Evolutionary conservation across 2,329 filamentous ascomycete genomes (phyloP).

Genomic region (Colletotrichum higginsianum): DNA sequence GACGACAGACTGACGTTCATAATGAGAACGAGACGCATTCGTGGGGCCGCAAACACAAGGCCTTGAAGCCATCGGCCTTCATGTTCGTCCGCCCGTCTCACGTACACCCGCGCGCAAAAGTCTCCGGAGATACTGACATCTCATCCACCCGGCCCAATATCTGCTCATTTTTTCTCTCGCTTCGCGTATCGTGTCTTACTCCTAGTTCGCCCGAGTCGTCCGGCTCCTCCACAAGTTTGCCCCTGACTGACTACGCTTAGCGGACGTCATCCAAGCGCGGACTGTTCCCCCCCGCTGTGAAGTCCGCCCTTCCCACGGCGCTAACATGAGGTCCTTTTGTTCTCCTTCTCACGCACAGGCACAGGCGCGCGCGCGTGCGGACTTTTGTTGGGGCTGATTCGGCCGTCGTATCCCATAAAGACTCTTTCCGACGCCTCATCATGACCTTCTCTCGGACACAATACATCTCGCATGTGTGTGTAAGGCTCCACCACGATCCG

Average conservation of each 20-base stretch:
- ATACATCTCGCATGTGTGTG: no score
- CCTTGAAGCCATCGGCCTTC: no score
- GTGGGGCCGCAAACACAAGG: no score
- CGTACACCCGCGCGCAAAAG: background rate
- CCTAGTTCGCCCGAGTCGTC: background rate
- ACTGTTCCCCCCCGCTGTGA: background rate
- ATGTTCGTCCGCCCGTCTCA: no score
- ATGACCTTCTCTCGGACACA: background rate
- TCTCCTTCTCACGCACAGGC: no score
- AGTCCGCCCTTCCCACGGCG: conserved; percentile 1
- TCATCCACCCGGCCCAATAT: no score
- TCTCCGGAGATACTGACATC: background rate
- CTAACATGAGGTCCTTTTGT: background rate
- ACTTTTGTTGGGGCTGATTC: conserved; percentile 1
- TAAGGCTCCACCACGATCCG: no score
- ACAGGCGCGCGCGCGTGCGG: background rate
- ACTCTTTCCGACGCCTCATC: background rate
- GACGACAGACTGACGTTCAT: no score
- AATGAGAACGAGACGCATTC: no score
- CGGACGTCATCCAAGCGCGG: conserved; percentile 8
- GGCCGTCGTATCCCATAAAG: background rate
- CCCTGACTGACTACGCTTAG: conserved; percentile 1
- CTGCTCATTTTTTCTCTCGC: no score
- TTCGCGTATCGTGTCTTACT: background rate
- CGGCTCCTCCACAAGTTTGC: conserved; percentile 1